Evolutionary conservation across 305 asterid species (phyloP).

Genomic region (Plantago coronopus): DNA sequence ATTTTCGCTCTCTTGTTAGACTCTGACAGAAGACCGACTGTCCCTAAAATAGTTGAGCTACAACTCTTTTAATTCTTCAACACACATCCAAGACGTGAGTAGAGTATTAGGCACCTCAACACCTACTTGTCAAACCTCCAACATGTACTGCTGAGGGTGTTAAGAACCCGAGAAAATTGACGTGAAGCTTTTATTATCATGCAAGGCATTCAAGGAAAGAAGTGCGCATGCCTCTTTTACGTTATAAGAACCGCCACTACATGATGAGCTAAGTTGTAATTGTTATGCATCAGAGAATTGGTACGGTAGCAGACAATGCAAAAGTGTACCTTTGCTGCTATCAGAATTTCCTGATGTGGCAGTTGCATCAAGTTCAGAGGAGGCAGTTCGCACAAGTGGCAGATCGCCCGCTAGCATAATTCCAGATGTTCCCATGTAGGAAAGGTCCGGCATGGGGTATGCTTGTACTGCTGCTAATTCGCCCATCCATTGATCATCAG

Average conservation of each 20-base stretch:
- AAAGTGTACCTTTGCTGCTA: slow-evolving; percentile 41
- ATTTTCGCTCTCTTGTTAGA: too few species aligned
- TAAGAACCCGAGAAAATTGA: neutral
- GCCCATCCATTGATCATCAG: slow-evolving; percentile 76
- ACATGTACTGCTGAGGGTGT: neutral
- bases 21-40: too few species aligned
- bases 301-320: neutral
- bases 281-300: neutral
- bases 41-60: too few species aligned
- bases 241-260: too few species aligned
- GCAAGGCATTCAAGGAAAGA: slow-evolving; percentile 3
- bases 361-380: slow-evolving; percentile 42
- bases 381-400: slow-evolving; percentile 35
- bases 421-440: slow-evolving; percentile 53
- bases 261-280: too few species aligned
- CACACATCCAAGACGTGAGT: too few species aligned
- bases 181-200: neutral
- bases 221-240: neutral
- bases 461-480: slow-evolving; percentile 87
- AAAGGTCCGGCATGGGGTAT: slow-evolving; percentile 43
- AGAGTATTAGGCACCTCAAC: too few species aligned
- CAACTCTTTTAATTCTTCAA: too few species aligned
- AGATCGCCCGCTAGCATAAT: slow-evolving; percentile 54
- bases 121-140: too few species aligned
- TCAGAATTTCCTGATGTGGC: slow-evolving; percentile 37